Evolutionary conservation across 306 rosid species (phyloP).

Genomic region (Cucumis cinereus): DNA sequence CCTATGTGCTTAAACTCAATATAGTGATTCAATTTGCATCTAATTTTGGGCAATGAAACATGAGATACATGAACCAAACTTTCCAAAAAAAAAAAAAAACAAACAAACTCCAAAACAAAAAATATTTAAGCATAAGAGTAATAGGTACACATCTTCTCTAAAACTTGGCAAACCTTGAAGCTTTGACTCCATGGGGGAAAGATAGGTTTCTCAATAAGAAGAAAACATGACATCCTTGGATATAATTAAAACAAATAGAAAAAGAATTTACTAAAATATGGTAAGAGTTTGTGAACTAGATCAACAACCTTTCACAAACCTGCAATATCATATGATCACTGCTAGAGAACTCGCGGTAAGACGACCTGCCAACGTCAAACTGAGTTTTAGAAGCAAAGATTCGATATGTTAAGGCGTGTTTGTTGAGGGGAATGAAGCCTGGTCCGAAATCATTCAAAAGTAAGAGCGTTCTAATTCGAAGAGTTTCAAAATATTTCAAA

Average conservation of each 20-base stretch:
- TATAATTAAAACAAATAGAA: no score
- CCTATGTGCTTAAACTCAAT: neutral
- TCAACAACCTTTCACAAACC: neutral
- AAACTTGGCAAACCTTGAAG: no score
- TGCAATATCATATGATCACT: neutral
- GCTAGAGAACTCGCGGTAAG: no score
- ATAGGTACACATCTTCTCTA: no score
- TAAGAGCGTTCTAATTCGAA: neutral
- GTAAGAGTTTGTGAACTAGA: neutral
- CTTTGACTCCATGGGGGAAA: neutral
- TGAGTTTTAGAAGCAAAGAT: neutral
- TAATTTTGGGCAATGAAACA: neutral
- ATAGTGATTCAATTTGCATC: neutral
- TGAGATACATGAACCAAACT: neutral
- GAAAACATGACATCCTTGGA: neutral
- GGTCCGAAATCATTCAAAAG: slow-evolving; percentile 12
- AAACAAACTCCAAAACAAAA: no score
- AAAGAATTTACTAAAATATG: neutral
- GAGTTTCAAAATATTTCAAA: neutral
- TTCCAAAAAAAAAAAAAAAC: no score
- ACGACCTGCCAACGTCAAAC: no score
- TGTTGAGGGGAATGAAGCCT: slow-evolving; percentile 21
- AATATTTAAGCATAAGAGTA: no score
- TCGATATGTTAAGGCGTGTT: neutral
- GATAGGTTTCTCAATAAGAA: neutral